Percentiles rank a stretch among this genome's conserved stretches.
Evolutionary conservation across 805 yeast genomes (phyloP).

Genomic region (Candida ortonii): DNA sequence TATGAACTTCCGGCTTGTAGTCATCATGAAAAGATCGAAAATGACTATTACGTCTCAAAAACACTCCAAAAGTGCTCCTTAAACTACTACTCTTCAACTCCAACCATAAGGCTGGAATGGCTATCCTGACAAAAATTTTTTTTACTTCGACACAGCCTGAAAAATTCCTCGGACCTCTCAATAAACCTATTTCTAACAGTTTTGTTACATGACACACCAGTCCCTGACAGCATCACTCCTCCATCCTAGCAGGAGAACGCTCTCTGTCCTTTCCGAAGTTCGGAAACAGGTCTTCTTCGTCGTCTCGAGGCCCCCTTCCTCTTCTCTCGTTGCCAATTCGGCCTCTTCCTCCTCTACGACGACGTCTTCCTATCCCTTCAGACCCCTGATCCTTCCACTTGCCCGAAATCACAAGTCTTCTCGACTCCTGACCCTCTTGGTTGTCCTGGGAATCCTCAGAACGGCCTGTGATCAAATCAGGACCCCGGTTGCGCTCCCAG

Average conservation of each 20-base stretch:
- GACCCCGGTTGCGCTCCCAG: slow-evolving; percentile 13
- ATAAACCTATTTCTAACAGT: too few species aligned
- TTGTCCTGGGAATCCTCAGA: slow-evolving; percentile 21
- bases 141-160: too few species aligned
- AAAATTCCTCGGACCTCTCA: too few species aligned
- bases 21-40: too few species aligned
- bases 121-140: too few species aligned
- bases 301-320: slow-evolving; percentile 14
- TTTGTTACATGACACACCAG: background rate
- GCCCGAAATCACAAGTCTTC: slow-evolving; percentile 30
- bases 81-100: too few species aligned
- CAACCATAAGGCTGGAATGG: too few species aligned
- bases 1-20: too few species aligned
- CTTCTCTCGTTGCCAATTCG: slow-evolving; percentile 15
- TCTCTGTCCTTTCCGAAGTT: slow-evolving; percentile 26
- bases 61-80: too few species aligned
- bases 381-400: slow-evolving; percentile 9
- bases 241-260: slow-evolving; percentile 25
- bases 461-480: slow-evolving; percentile 35
- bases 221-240: background rate
- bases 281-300: slow-evolving; percentile 39
- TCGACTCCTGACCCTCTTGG: slow-evolving; percentile 6
- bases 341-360: slow-evolving; percentile 14
- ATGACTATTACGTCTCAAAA: too few species aligned
- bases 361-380: slow-evolving; percentile 6